These are phyloP conservation scores for Ottelia alismoides DNA, from an alignment of 106 monocot genomes.

Conservation along the genomic window DNA sequence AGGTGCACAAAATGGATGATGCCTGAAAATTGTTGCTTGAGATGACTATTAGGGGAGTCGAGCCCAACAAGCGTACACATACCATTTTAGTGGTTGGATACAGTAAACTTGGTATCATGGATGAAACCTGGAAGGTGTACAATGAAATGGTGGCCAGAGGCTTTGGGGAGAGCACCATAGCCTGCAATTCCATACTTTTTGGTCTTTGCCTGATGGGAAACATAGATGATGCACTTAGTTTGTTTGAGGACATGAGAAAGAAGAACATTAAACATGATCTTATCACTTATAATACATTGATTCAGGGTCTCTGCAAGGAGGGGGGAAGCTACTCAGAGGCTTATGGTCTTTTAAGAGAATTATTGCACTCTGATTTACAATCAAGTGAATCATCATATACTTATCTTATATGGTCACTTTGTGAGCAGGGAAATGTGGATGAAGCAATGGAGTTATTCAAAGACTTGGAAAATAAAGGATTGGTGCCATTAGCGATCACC, in stretches of 20 bases:
- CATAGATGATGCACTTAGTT: slow-evolving; percentile 7
- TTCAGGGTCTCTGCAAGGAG: slow-evolving; percentile 11
- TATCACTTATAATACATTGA: slow-evolving; percentile 12
- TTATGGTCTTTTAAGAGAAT: neutral
- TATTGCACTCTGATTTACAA: slow-evolving; percentile 1
- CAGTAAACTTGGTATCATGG: slow-evolving; percentile 13
- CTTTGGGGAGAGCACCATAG: slow-evolving; percentile 2
- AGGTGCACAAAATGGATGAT: slow-evolving; percentile 11
- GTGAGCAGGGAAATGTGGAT: slow-evolving; percentile 5
- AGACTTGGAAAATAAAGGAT: slow-evolving; percentile 11
- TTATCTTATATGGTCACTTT: slow-evolving; percentile 4
- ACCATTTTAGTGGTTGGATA: slow-evolving; percentile 8
- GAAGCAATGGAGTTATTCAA: slow-evolving; percentile 8
- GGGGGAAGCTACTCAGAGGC: slow-evolving; percentile 11
- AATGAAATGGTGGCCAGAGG: slow-evolving; percentile 11
- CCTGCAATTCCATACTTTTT: slow-evolving; percentile 14
- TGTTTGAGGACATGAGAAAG: slow-evolving; percentile 8
- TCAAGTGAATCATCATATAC: slow-evolving; percentile 5
- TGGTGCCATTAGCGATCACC: slow-evolving; percentile 1
- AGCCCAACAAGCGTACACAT: slow-evolving; percentile 9
- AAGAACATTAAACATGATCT: slow-evolving; percentile 8
- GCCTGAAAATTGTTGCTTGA: slow-evolving; percentile 11
- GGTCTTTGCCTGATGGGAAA: slow-evolving; percentile 9
- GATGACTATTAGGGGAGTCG: slow-evolving; percentile 3
- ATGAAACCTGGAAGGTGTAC: slow-evolving; percentile 8